phyloP scores from a whole-genome alignment of 2,329 filamentous ascomycete species.

The Alternaria incomplexa region DNA sequence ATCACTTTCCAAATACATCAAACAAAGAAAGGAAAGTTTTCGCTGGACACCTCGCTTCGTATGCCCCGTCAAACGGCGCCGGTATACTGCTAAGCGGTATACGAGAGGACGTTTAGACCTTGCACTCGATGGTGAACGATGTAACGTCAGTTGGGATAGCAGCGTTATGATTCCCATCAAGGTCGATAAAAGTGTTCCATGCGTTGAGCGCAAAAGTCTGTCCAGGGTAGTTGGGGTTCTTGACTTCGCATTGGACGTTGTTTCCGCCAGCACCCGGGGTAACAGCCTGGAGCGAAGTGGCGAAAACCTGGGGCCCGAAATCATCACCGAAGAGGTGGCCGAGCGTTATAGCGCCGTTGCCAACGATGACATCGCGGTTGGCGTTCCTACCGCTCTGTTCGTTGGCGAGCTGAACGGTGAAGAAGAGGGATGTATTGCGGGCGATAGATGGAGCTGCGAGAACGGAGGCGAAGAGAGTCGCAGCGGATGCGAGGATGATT shows the following conservation, averaged over 20 bases:
- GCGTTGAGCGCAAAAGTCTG: constrained; percentile 5
- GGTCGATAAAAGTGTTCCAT: constrained; percentile 17
- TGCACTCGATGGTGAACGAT: constrained; percentile 11
- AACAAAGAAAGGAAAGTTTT: background rate
- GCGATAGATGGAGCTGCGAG: constrained; percentile 6
- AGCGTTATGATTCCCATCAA: constrained; percentile 9
- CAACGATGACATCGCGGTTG: constrained; percentile 6
- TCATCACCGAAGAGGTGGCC: constrained; percentile 3
- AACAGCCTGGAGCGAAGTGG: constrained; percentile 9
- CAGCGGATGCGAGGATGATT: background rate
- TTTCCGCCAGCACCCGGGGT: constrained; percentile 4
- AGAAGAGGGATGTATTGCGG: background rate
- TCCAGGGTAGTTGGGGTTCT: background rate
- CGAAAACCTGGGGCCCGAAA: background rate
- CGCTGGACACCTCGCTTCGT: background rate
- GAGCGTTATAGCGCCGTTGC: background rate
- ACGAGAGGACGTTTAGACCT: background rate
- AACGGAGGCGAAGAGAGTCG: constrained; percentile 1
- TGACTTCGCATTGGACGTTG: constrained; percentile 2
- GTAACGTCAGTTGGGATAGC: background rate
- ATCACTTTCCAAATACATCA: background rate
- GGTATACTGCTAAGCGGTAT: background rate
- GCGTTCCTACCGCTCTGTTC: constrained; percentile 1
- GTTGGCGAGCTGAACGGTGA: constrained; percentile 10
- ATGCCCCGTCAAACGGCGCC: background rate